Evolutionary conservation across 2,329 filamentous ascomycete species (phyloP).

Genomic region (Talaromyces marneffei): DNA sequence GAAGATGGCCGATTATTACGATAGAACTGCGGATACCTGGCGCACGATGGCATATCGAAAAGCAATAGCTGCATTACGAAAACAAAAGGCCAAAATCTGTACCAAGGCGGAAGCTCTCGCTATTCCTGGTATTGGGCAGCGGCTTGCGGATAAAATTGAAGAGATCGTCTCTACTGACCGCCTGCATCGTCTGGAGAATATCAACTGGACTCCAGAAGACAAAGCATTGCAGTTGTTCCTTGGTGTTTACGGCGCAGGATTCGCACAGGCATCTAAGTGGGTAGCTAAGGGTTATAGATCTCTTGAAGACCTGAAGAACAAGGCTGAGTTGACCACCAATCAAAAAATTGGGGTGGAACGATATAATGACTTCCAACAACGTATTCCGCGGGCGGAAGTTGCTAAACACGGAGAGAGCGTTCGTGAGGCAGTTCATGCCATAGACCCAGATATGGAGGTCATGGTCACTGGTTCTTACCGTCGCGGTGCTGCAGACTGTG

Average conservation of each 20-base stretch:
- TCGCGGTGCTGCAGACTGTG: constrained; percentile 65
- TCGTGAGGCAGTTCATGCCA: constrained; percentile 48
- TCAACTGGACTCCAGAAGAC: constrained; percentile 61
- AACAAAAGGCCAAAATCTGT: constrained; percentile 57
- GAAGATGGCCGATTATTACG: constrained; percentile 74
- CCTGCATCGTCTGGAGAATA: constrained; percentile 66
- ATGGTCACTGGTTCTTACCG: constrained; percentile 82
- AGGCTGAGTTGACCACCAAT: constrained; percentile 59
- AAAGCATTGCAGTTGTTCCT: constrained; percentile 63
- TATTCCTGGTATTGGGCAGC: constrained; percentile 63
- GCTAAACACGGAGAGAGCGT: constrained; percentile 63
- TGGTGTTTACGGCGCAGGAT: constrained; percentile 72
- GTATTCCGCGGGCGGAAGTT: constrained; percentile 74
- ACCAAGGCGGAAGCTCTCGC: constrained; percentile 63
- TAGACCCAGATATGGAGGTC: constrained; percentile 62
- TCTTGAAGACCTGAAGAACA: constrained; percentile 61
- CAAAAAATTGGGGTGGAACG: constrained; percentile 73
- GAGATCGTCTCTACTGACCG: constrained; percentile 74
- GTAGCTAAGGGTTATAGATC: constrained; percentile 67
- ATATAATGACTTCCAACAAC: constrained; percentile 69
- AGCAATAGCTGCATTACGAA: constrained; percentile 66
- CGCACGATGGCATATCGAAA: constrained; percentile 69
- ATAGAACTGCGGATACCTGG: constrained; percentile 69
- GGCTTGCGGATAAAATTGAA: constrained; percentile 78
- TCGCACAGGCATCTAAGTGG: constrained; percentile 66